phyloP scores from a whole-genome alignment of 192 early-diverging fungal species.

The Gamsiella multidivaricata region DNA sequence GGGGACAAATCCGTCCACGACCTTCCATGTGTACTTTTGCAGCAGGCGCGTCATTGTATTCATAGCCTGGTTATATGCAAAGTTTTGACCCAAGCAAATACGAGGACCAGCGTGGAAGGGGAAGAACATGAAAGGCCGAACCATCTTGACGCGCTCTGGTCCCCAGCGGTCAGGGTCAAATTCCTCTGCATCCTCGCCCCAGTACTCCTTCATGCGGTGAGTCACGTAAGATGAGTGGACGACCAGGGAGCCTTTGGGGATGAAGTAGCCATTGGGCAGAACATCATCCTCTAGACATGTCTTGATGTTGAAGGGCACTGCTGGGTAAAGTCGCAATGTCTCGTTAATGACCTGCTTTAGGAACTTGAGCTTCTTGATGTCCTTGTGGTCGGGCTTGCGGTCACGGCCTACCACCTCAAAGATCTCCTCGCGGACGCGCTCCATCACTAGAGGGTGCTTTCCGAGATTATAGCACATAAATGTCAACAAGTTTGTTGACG shows the following conservation, averaged over 20 bases:
- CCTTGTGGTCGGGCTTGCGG: slow-evolving; percentile 57
- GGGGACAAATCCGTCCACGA: slow-evolving; percentile 38
- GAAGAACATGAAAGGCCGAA: slow-evolving; percentile 56
- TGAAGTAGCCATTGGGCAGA: slow-evolving; percentile 49
- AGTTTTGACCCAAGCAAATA: slow-evolving; percentile 51
- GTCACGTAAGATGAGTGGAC: slow-evolving; percentile 50
- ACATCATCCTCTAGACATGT: slow-evolving; percentile 46
- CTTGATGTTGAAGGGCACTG: slow-evolving; percentile 56
- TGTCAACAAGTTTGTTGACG: slow-evolving; percentile 55
- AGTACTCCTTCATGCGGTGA: slow-evolving; percentile 57
- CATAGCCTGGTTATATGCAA: slow-evolving; percentile 53
- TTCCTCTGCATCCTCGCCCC: slow-evolving; percentile 53
- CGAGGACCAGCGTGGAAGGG: slow-evolving; percentile 60
- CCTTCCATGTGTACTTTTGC: slow-evolving; percentile 34
- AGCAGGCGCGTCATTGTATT: slow-evolving; percentile 43
- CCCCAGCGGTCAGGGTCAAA: slow-evolving; percentile 66
- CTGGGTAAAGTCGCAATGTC: slow-evolving; percentile 61
- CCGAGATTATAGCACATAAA: slow-evolving; percentile 57
- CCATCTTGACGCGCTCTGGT: slow-evolving; percentile 41
- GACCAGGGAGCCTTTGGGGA: slow-evolving; percentile 55
- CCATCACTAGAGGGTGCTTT: slow-evolving; percentile 48
- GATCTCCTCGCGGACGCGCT: slow-evolving; percentile 56
- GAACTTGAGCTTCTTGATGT: slow-evolving; percentile 62
- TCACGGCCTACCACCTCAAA: slow-evolving; percentile 36
- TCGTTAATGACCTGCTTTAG: slow-evolving; percentile 69